These are phyloP conservation scores for Oryza coarctata DNA, from an alignment of 176 grass and related monocot genomes.

Conservation along the genomic window DNA sequence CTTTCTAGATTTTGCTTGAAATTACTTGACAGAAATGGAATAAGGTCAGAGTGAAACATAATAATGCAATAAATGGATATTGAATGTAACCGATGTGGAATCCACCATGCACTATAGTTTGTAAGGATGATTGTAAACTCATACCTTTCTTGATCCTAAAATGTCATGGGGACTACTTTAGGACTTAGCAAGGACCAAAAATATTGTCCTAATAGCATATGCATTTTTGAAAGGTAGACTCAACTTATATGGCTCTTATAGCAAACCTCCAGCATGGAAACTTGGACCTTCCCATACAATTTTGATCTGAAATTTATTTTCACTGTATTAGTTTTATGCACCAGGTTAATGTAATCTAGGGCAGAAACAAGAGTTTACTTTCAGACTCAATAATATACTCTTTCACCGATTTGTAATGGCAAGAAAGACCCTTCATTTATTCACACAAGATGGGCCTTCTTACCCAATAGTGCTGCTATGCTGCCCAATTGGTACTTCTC, in stretches of 20 bases:
- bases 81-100: not conserved
- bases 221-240: not conserved
- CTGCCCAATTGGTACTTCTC: too few species aligned
- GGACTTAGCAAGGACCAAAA: not conserved
- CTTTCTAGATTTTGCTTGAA: not conserved
- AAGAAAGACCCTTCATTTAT: not conserved
- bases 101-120: not conserved
- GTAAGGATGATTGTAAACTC: not conserved
- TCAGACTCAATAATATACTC: not conserved
- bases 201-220: not conserved
- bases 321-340: not conserved
- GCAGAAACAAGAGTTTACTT: not conserved
- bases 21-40: conserved; percentile 10
- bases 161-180: not conserved
- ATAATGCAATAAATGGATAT: not conserved
- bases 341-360: not conserved
- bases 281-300: not conserved
- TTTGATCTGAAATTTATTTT: not conserved
- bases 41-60: not conserved
- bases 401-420: not conserved
- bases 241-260: not conserved
- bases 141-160: not conserved
- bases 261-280: not conserved
- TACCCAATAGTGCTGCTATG: not conserved
- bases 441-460: not conserved